Conservation (phyloP, 192 early-diverging fungal genomes). For the Backusella tarrabulga region DNA sequence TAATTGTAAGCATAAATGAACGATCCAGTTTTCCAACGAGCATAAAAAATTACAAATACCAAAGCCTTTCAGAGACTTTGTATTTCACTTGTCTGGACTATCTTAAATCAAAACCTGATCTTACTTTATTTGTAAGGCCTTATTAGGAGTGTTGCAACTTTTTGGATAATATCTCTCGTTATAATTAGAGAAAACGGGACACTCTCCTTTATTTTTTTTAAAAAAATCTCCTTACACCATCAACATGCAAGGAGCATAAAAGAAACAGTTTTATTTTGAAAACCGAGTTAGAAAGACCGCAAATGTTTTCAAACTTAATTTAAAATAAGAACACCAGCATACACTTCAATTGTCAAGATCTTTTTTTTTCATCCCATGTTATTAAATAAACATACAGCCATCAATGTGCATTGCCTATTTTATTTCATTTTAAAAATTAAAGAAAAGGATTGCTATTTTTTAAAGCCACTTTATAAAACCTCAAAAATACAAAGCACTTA, state of each 20-base stretch:
- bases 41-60: not conserved
- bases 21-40: not conserved
- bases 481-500: not conserved
- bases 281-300: not conserved
- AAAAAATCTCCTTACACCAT: not conserved
- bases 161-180: not conserved
- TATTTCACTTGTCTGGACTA: not conserved
- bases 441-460: not conserved
- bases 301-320: not conserved
- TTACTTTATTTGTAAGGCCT: not conserved
- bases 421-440: not conserved
- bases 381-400: not conserved
- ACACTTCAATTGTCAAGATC: not conserved
- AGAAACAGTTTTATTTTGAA: not conserved
- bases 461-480: not conserved
- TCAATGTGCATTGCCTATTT: not conserved
- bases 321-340: not conserved
- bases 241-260: not conserved
- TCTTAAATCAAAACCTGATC: not conserved
- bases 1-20: not conserved
- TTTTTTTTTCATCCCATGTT: not conserved
- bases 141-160: not conserved
- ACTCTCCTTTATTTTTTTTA: not conserved
- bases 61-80: not conserved
- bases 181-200: not conserved